Percentiles rank a stretch among this genome's conserved stretches.
phyloP scores from a whole-genome alignment of 495 filamentous ascomycete genomes.

The Letharia lupina region DNA sequence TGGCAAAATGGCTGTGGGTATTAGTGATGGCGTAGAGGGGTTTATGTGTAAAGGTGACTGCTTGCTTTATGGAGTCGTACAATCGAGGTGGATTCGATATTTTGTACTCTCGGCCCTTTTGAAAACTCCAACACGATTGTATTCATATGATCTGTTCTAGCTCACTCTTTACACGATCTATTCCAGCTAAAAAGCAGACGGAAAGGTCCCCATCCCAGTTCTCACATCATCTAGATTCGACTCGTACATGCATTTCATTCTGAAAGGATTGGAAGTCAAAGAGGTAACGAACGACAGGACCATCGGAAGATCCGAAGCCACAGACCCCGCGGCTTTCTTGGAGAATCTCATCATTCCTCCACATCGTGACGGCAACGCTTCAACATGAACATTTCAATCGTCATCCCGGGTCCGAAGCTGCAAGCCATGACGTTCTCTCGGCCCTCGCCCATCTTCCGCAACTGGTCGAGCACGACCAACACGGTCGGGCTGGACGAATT shows the following conservation, averaged over 20 bases:
- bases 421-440: constrained; percentile 8
- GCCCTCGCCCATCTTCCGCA: constrained; percentile 8
- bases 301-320: too few species aligned
- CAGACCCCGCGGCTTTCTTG: too few species aligned
- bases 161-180: too few species aligned
- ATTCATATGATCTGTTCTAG: not conserved
- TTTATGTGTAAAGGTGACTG: too few species aligned
- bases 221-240: not conserved
- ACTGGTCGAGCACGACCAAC: constrained; percentile 9
- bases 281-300: too few species aligned
- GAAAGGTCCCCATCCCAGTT: constrained; percentile 5
- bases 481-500: constrained; percentile 12
- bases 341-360: not conserved
- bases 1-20: too few species aligned
- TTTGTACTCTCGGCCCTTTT: too few species aligned
- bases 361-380: constrained; percentile 4
- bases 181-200: too few species aligned
- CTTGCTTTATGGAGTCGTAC: too few species aligned
- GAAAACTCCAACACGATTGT: not conserved
- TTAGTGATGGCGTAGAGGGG: too few species aligned
- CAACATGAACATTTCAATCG: constrained; percentile 12
- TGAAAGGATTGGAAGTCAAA: not conserved
- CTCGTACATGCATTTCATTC: not conserved
- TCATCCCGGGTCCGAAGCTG: constrained; percentile 11
- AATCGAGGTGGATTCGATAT: too few species aligned